A percentile compares a stretch with the other conserved stretches of the same genome.
Evolutionary conservation across 495 filamentous ascomycete genomes (phyloP).

Genomic region (Annulohypoxylon stygium): DNA sequence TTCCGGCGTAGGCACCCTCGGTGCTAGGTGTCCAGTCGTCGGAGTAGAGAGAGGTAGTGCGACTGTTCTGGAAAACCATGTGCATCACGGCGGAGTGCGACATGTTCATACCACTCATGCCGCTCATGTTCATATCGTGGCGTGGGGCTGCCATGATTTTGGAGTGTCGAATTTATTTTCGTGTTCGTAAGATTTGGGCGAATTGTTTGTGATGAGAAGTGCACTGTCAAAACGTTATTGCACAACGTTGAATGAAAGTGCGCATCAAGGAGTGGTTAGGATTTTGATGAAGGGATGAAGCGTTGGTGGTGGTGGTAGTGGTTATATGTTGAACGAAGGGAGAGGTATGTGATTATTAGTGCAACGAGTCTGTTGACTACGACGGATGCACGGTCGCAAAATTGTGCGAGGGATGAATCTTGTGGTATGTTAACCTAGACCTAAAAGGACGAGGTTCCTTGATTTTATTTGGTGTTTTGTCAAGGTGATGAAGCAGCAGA

Average conservation of each 20-base stretch:
- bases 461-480: constrained; percentile 1
- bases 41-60: constrained; percentile 80
- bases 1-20: constrained; percentile 79
- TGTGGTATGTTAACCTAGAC: constrained; percentile 6
- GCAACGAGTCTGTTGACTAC: constrained; percentile 15
- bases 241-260: background rate
- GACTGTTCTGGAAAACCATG: constrained; percentile 76
- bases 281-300: constrained; percentile 5
- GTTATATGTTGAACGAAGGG: constrained; percentile 21
- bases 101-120: constrained; percentile 38
- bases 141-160: constrained; percentile 15
- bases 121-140: constrained; percentile 43
- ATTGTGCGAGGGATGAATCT: background rate
- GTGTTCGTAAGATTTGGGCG: background rate
- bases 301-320: background rate
- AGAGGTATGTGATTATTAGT: constrained; percentile 14
- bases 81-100: constrained; percentile 49
- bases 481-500: constrained; percentile 15
- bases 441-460: constrained; percentile 2
- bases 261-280: background rate
- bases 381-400: constrained; percentile 1
- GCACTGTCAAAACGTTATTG: background rate
- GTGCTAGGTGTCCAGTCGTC: constrained; percentile 76
- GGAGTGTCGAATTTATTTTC: constrained; percentile 1
- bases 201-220: background rate